These are phyloP conservation scores for Taphrina betulina DNA, from an alignment of 1,139 yeast genomes.

Conservation along the genomic window DNA sequence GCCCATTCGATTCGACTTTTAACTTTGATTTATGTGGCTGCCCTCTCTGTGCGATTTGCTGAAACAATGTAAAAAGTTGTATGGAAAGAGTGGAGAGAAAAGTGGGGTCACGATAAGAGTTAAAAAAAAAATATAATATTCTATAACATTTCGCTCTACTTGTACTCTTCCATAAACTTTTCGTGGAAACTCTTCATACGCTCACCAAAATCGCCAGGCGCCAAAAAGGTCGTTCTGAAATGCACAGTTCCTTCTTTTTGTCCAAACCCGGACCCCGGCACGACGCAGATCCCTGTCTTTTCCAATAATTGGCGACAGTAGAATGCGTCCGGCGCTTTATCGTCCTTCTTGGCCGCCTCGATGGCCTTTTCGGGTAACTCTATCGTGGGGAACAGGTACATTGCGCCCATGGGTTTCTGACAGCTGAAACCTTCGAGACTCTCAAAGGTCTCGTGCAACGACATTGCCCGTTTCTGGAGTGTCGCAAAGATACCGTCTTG, in stretches of 20 bases:
- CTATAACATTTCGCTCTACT: background rate
- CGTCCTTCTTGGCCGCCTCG: constrained; percentile 56
- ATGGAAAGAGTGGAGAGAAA: no score
- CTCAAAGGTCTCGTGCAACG: constrained; percentile 67
- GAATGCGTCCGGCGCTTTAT: constrained; percentile 72
- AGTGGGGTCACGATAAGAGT: no score
- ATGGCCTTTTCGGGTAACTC: constrained; percentile 63
- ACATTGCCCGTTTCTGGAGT: constrained; percentile 61
- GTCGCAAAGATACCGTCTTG: constrained; percentile 60
- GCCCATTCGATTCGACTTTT: constrained; percentile 1
- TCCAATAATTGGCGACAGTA: constrained; percentile 82
- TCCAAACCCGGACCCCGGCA: constrained; percentile 97
- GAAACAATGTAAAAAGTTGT: no score
- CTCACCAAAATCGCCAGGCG: constrained; percentile 91
- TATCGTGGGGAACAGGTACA: constrained; percentile 89
- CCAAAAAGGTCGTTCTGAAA: constrained; percentile 90
- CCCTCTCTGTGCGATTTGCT: no score
- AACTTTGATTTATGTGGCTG: background rate
- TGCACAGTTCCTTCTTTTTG: constrained; percentile 86
- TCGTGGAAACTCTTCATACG: constrained; percentile 75
- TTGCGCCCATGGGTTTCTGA: constrained; percentile 80
- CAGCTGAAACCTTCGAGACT: constrained; percentile 78
- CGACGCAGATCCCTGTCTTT: constrained; percentile 92
- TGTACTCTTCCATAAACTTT: constrained; percentile 61
- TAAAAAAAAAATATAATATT: no score